Percentiles rank a stretch among this genome's conserved stretches.
Conservation (phyloP, 2,329 filamentous ascomycete species). For the Pseudopithomyces maydicus region DNA sequence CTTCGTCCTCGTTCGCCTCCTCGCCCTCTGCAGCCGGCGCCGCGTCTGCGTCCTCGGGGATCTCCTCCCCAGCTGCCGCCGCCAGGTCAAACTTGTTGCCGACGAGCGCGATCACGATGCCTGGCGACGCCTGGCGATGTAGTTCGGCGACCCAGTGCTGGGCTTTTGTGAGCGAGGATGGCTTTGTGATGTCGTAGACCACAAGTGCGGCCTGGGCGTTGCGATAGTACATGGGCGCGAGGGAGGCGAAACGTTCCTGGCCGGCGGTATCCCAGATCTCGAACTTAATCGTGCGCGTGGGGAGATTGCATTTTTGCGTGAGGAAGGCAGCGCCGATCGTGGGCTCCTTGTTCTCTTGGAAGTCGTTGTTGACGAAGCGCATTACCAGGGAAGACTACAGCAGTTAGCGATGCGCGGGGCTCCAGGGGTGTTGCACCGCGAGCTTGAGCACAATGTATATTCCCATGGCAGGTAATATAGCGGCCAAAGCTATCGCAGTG, state of each 20-base stretch:
- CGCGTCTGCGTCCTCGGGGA: slow-evolving; percentile 57
- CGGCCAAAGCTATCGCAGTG: not conserved
- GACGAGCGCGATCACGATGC: slow-evolving; percentile 95
- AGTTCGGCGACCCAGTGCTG: slow-evolving; percentile 99
- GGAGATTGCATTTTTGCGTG: slow-evolving; percentile 97
- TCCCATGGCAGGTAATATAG: not conserved
- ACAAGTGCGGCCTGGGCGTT: slow-evolving; percentile 97
- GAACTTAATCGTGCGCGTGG: slow-evolving; percentile 74
- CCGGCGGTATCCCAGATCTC: slow-evolving; percentile 97
- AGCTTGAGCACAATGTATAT: too few relatives aligned
- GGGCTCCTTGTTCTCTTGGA: slow-evolving; percentile 99
- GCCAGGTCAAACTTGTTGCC: slow-evolving; percentile 91
- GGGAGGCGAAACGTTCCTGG: slow-evolving; percentile 94
- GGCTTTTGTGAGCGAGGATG: slow-evolving; percentile 91
- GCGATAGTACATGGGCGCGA: slow-evolving; percentile 99
- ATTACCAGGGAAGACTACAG: slow-evolving; percentile 89
- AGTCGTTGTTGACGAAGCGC: slow-evolving; percentile 99
- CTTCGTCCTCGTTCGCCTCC: slow-evolving; percentile 61
- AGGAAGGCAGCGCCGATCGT: slow-evolving; percentile 98
- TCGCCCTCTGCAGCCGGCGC: slow-evolving; percentile 56
- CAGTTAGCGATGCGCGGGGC: slow-evolving; percentile 6
- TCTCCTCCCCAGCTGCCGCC: slow-evolving; percentile 42
- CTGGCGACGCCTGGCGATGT: slow-evolving; percentile 92
- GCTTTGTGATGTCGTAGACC: slow-evolving; percentile 98
- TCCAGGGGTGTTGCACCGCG: not conserved